Evolutionary conservation across 441 rosid genomes (phyloP), one percentile per base, ranked within the genome.

Genomic region (Manihot esculenta): DNA sequence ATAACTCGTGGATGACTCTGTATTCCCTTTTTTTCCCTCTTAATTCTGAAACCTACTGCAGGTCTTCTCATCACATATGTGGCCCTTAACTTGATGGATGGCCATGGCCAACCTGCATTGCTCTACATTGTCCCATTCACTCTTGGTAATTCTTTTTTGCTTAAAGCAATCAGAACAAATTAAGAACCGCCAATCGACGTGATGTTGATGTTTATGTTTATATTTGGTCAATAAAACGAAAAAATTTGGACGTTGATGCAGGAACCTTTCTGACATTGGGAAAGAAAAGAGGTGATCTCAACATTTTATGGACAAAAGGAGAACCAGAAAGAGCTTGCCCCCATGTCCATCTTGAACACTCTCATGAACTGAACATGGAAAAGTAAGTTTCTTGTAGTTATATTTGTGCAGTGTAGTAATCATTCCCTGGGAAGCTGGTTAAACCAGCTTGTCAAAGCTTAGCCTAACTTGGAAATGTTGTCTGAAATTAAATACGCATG

Each of bases 111-210:
- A 64, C 96, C 96, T 6, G 96, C 96, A 11, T 73, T 88, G 76
- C 94, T 90, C 63, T 90, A 90, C 79, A 88, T 88, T 11, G 96
- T 88, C 62, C 94, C 96, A 2, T 90, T 88, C 81, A 88, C 89
- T 1, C 86, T 90, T 5, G 94, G 98, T 94, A 87, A 78, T 68
- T 35, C 26, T 3, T 69, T 69, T 55, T 26, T 7, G 2, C 27
- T 5, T 61, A 62, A 68, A 53, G 10, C 18, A 18, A 5, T 12
- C 3, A 20, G 10, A 67, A 50, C 26, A 51, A 69, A 33, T 48
- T n/a, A 38, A 47, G 18, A 56, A 51, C 63, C 26, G 49, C 51
- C 20, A 55, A 41, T 58, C 9, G 27, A 26, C 21, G 48, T 57
- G 10, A 18, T 27, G 2, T 54, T 57, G 10, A 18, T 27, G 2